A percentile compares a stretch with the other conserved stretches of the same genome.
Evolutionary conservation across 768 basidiomycete genomes (phyloP).

Genomic region (Chalciporus piperatus): DNA sequence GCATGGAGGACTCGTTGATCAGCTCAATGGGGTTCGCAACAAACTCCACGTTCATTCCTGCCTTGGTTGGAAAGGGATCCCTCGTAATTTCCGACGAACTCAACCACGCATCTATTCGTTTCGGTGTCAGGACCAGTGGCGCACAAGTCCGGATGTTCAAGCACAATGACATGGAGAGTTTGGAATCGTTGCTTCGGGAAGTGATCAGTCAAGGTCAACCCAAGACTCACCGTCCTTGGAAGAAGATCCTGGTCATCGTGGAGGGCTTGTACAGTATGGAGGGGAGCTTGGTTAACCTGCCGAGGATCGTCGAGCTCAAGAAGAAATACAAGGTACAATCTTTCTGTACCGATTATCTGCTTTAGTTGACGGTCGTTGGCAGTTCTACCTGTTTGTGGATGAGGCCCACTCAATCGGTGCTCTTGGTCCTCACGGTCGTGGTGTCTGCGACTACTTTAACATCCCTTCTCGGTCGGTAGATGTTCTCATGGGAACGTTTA

Average conservation of each 20-base stretch:
- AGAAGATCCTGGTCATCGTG: constrained; percentile 92
- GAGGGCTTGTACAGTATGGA: constrained; percentile 99
- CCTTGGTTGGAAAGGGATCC: constrained; percentile 85
- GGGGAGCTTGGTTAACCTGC: constrained; percentile 88
- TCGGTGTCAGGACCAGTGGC: constrained; percentile 85
- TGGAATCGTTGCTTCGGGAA: constrained; percentile 83
- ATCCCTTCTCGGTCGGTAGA: constrained; percentile 80
- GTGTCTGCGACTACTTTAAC: constrained; percentile 92
- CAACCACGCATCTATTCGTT: constrained; percentile 94
- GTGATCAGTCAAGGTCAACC: constrained; percentile 97
- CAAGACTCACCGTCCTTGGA: constrained; percentile 98
- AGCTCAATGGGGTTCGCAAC: constrained; percentile 97
- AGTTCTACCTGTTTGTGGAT: constrained; percentile 97
- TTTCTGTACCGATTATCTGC: constrained; percentile 12
- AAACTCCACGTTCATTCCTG: constrained; percentile 91
- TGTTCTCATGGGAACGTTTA: constrained; percentile 98
- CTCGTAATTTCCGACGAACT: constrained; percentile 96
- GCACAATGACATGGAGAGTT: constrained; percentile 87
- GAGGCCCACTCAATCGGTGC: constrained; percentile 99
- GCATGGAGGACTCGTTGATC: constrained; percentile 86
- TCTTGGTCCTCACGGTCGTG: constrained; percentile 90
- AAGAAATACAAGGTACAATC: constrained; percentile 83
- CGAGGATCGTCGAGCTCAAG: constrained; percentile 81
- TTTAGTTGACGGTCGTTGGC: background rate
- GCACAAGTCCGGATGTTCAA: constrained; percentile 92